A percentile compares a stretch with the other conserved stretches of the same genome.
These are phyloP conservation scores for Trichosanthes cucumerina DNA, from an alignment of 306 rosid genomes.

Conservation along the genomic window DNA sequence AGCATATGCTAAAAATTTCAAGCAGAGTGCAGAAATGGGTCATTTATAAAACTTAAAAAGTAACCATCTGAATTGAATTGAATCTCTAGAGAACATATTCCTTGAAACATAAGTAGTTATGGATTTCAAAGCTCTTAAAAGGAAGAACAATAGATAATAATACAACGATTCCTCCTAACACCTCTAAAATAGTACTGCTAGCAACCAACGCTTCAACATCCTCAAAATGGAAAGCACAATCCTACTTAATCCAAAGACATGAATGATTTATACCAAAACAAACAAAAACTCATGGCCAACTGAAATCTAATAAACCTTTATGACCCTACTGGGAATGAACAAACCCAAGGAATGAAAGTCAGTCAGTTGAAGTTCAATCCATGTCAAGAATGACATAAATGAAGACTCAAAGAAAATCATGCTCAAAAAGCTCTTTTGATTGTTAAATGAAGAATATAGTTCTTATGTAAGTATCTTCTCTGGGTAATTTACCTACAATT, in stretches of 20 bases:
- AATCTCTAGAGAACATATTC: too few relatives aligned
- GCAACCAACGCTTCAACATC: neutral
- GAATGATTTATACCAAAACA: neutral
- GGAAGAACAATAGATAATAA: neutral
- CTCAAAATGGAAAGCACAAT: neutral
- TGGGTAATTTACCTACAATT: neutral
- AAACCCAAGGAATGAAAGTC: neutral
- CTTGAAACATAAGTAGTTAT: neutral
- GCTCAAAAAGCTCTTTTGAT: neutral
- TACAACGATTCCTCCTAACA: neutral
- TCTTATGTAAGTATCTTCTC: neutral
- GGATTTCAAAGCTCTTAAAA: neutral
- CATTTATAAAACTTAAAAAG: neutral
- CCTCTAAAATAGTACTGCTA: neutral
- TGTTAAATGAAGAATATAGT: neutral
- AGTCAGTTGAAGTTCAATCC: neutral
- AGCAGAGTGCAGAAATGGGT: neutral
- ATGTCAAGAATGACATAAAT: neutral
- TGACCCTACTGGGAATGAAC: neutral
- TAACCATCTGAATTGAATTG: neutral
- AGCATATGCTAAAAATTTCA: neutral
- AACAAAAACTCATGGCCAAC: neutral
- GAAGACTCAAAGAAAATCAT: neutral
- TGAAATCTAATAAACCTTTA: neutral
- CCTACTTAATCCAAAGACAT: neutral